A percentile compares a stretch with the other conserved stretches of the same genome.
These are phyloP conservation scores for Nakataea oryzae DNA, from an alignment of 2,329 filamentous ascomycete genomes.

Conservation along the genomic window DNA sequence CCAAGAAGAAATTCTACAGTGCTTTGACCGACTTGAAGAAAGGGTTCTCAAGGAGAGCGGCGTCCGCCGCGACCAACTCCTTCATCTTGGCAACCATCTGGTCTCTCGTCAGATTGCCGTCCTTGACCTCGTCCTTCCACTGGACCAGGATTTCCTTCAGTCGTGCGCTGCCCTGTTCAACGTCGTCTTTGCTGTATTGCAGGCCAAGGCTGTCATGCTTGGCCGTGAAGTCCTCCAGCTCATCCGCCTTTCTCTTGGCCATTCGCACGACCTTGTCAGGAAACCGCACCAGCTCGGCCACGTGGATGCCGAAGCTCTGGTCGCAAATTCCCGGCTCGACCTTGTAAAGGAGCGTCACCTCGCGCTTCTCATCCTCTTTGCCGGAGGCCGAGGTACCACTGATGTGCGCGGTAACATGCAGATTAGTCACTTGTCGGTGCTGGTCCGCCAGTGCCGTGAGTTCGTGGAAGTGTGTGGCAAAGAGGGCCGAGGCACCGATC, in stretches of 20 bases:
- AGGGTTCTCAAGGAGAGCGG: constrained; percentile 50
- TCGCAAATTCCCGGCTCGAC: constrained; percentile 93
- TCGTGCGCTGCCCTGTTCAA: constrained; percentile 77
- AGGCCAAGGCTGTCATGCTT: constrained; percentile 50
- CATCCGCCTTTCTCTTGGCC: constrained; percentile 98
- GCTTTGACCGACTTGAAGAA: constrained; percentile 61
- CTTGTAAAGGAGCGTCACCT: constrained; percentile 94
- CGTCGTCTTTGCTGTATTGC: constrained; percentile 69
- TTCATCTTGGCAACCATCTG: constrained; percentile 69
- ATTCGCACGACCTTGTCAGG: constrained; percentile 96
- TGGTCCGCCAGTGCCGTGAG: constrained; percentile 82
- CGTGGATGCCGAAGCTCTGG: constrained; percentile 96
- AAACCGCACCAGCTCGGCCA: constrained; percentile 92
- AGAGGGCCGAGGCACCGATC: constrained; percentile 88
- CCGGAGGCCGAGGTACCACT: constrained; percentile 28
- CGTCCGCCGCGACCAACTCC: constrained; percentile 66
- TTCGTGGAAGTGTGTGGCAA: constrained; percentile 98
- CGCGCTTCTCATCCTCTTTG: constrained; percentile 45
- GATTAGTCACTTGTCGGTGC: constrained; percentile 78
- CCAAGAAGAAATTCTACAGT: constrained; percentile 23
- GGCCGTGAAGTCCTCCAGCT: constrained; percentile 87
- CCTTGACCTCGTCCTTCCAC: constrained; percentile 73
- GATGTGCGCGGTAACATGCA: constrained; percentile 95
- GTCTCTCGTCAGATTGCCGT: constrained; percentile 49
- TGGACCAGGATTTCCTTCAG: constrained; percentile 72